Percentiles rank a stretch among this genome's conserved stretches.
These are phyloP conservation scores for Sambucus nigra DNA, from an alignment of 129 eudicot species.

Conservation along the genomic window DNA sequence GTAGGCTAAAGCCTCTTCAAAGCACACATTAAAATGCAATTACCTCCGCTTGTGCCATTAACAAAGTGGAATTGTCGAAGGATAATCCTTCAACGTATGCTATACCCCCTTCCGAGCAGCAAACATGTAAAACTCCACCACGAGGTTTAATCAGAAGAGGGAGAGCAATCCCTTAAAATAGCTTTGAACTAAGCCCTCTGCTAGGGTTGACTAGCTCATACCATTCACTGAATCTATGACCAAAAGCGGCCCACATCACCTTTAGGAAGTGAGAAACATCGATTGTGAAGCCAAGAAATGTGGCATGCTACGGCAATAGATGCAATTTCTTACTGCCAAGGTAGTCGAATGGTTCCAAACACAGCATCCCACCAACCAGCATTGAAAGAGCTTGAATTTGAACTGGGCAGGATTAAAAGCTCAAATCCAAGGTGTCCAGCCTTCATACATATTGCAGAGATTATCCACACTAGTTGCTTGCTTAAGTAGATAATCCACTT, in stretches of 20 bases:
- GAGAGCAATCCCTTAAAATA: not conserved
- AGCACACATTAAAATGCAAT: too few relatives aligned
- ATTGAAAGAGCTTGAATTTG: not conserved
- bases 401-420: slow-evolving; percentile 1
- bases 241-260: slow-evolving; percentile 9
- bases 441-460: slow-evolving; percentile 99
- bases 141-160: too few relatives aligned
- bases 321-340: slow-evolving; percentile 1
- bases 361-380: not conserved
- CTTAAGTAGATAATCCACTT: slow-evolving; percentile 87
- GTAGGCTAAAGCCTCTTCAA: too few relatives aligned
- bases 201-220: too few relatives aligned
- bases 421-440: slow-evolving; percentile 99
- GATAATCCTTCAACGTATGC: too few relatives aligned
- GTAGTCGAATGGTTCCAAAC: not conserved
- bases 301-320: slow-evolving; percentile 8
- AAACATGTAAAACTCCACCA: too few relatives aligned
- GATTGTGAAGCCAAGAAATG: slow-evolving; percentile 3
- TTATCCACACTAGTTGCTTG: slow-evolving; percentile 93
- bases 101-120: too few relatives aligned
- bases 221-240: not conserved
- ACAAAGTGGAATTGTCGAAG: too few relatives aligned
- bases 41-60: too few relatives aligned
- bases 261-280: not conserved
- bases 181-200: not conserved